A percentile compares a stretch with the other conserved stretches of the same genome.
Evolutionary conservation across 108 stramenopile genomes (phyloP).

Genomic region (Chaetoceros tenuissimus): DNA sequence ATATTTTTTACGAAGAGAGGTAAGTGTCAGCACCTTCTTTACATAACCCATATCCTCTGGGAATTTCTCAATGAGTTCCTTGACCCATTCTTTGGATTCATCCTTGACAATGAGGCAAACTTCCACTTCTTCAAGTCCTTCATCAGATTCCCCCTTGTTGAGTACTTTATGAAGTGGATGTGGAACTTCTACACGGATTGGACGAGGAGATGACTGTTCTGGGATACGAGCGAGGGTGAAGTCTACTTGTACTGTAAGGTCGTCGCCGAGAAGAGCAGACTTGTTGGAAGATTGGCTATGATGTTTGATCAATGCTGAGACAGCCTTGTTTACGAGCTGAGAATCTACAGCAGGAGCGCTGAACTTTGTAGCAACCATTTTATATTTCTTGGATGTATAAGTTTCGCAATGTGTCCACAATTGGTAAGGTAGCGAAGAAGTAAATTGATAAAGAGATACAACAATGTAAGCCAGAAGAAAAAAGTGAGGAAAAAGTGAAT

Average conservation of each 20-base stretch:
- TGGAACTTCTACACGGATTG: constrained; percentile 62
- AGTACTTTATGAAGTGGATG: constrained; percentile 44
- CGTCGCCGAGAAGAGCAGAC: constrained; percentile 42
- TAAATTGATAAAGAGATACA: too few relatives aligned
- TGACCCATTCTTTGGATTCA: constrained; percentile 69
- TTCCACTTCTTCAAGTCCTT: constrained; percentile 42
- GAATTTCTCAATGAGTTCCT: constrained; percentile 66
- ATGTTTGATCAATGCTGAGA: constrained; percentile 69
- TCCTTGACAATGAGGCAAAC: constrained; percentile 95
- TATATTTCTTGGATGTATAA: too few relatives aligned
- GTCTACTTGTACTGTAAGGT: constrained; percentile 60
- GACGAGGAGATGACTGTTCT: constrained; percentile 42
- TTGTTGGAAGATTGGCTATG: constrained; percentile 31
- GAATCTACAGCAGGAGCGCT: constrained; percentile 22
- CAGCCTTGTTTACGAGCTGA: constrained; percentile 38
- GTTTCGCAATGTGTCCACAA: too few relatives aligned
- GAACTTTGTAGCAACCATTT: too few relatives aligned
- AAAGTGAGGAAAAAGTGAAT: too few relatives aligned
- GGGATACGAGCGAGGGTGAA: constrained; percentile 61
- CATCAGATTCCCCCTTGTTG: constrained; percentile 18
- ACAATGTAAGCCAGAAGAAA: too few relatives aligned
- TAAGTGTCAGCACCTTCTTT: constrained; percentile 74
- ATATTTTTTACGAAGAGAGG: constrained; percentile 81
- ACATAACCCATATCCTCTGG: constrained; percentile 67
- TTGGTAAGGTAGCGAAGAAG: too few relatives aligned